A percentile compares a stretch with the other conserved stretches of the same genome.
These are phyloP conservation scores for Cetraspora pellucida DNA, from an alignment of 192 early-diverging fungal genomes.

Conservation along the genomic window DNA sequence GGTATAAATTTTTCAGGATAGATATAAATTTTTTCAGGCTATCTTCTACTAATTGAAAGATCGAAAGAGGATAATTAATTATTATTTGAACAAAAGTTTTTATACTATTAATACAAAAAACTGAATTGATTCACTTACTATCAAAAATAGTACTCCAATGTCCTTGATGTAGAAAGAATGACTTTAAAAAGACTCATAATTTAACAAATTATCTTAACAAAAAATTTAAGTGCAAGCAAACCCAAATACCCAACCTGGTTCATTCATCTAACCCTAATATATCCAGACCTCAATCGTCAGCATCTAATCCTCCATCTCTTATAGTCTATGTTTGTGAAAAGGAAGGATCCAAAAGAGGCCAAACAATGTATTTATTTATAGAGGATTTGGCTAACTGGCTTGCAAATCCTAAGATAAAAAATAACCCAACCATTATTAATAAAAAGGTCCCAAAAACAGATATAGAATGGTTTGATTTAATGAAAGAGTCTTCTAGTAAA, in stretches of 20 bases:
- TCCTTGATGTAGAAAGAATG: neutral
- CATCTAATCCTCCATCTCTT: neutral
- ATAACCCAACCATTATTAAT: neutral
- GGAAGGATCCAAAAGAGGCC: no score
- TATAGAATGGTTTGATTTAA: conserved; percentile 1
- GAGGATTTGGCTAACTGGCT: conserved; percentile 3
- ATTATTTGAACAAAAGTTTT: conserved; percentile 2
- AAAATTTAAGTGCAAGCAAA: neutral
- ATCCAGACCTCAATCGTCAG: neutral
- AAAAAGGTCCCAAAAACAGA: neutral
- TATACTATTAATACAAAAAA: conserved; percentile 1
- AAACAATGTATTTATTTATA: no score
- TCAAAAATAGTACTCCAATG: neutral
- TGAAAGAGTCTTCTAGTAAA: no score
- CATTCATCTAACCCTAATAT: neutral
- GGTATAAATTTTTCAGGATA: no score
- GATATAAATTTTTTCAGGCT: no score
- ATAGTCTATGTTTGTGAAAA: no score
- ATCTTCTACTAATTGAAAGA: no score
- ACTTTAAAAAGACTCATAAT: conserved; percentile 4
- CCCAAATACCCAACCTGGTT: neutral
- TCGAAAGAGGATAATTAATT: neutral
- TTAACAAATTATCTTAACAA: neutral
- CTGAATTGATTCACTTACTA: neutral
- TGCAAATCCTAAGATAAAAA: neutral